phyloP scores from a whole-genome alignment of 2,329 filamentous ascomycete genomes.

The Penicillium sp. region DNA sequence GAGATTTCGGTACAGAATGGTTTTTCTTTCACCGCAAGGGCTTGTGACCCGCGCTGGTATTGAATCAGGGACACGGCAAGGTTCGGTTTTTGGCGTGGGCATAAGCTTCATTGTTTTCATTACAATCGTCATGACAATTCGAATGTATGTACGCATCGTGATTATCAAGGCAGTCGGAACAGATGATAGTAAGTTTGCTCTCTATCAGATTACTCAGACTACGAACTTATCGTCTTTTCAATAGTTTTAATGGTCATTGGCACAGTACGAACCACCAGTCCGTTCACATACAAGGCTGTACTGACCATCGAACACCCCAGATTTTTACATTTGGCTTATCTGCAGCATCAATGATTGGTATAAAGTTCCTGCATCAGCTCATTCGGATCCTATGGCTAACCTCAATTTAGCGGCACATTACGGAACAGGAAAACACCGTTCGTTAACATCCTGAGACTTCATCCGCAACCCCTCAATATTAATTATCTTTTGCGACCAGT shows the following conservation, averaged over 20 bases:
- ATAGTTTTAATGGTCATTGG: neutral
- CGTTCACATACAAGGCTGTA: neutral
- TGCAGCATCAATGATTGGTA: neutral
- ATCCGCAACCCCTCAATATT: no score
- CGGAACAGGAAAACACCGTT: neutral
- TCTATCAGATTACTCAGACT: neutral
- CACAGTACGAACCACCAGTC: no score
- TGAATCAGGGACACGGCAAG: neutral
- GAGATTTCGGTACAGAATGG: neutral
- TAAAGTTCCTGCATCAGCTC: neutral
- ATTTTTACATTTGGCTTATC: neutral
- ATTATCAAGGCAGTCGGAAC: neutral
- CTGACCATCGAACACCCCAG: neutral
- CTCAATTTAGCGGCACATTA: neutral
- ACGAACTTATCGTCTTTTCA: neutral
- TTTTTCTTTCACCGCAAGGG: slow-evolving; percentile 4
- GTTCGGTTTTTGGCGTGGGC: neutral
- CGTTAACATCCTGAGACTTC: neutral
- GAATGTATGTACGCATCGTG: neutral
- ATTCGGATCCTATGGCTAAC: neutral
- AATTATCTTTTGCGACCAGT: neutral
- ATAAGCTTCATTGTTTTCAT: slow-evolving; percentile 1
- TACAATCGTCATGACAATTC: neutral
- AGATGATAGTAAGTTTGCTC: neutral
- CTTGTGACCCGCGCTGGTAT: slow-evolving; percentile 4